Evolutionary conservation across 176 grass and related monocot species (phyloP), one percentile per base, ranked within the genome.

Genomic region (Eleusine coracana): DNA sequence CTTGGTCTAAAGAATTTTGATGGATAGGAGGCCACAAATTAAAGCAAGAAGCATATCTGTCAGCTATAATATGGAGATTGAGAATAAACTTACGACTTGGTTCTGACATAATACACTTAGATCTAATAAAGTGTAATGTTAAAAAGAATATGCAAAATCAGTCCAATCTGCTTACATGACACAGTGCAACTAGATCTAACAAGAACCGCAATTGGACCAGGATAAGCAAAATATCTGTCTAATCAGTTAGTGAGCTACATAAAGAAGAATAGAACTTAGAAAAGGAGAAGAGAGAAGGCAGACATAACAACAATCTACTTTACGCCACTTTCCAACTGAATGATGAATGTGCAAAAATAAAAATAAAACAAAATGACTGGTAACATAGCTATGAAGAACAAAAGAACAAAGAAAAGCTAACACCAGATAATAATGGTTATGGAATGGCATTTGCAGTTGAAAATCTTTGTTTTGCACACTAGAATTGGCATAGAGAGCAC

Each of bases 1-100:
- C 42, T 83, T 83, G 75, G 84, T 75, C 75, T 79, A 90, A 89
- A 80, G 69, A 90, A 75, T 84, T 69, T 73, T n/a, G 9, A 63
- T 70, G 31, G 25, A 90, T 83, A 87, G 62, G 75, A 90, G 84
- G 88, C 80, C 82, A 86, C 50, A 70, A 87, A 80, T 75, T 87
- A 87, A 87, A 87, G 88, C 52, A 25, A 75, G 73, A 81, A 79
- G 80, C 79, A 86, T 77, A 86, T 63, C 7, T 69, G 41, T 74
- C 77, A 62, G 77, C 55, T 58, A 21, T 76, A 25, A 17, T 81
- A 45, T 77, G 77, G 79, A 88, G 60, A 68, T 42, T 78, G 60
- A 68, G 83, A 90, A 90, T 86, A 83, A 58, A 90, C 54, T 68
- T 74, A 73, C 40, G 74, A 70, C 14, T 86, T 73, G 75, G 59